These are phyloP conservation scores for Debaryomycetaceae sp. DNA, from an alignment of 1,139 yeast species.

Conservation along the genomic window DNA sequence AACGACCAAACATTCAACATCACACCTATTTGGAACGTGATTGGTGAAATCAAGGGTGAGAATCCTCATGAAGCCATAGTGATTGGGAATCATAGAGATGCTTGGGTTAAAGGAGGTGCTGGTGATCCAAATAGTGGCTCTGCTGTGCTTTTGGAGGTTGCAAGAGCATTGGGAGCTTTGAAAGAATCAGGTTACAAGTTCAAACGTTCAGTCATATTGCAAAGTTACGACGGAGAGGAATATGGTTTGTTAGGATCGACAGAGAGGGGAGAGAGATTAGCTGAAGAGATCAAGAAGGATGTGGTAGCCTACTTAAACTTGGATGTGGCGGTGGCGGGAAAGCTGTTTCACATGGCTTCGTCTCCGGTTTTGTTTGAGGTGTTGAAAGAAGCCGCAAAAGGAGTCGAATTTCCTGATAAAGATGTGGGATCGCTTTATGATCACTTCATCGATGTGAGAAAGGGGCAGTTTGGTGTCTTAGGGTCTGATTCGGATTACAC, in stretches of 20 bases:
- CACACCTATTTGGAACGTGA: conserved; percentile 43
- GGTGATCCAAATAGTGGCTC: conserved; percentile 49
- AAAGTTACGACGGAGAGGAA: conserved; percentile 48
- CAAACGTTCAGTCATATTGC: conserved; percentile 38
- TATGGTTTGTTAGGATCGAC: conserved; percentile 47
- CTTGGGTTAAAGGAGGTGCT: conserved; percentile 55
- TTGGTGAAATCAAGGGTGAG: conserved; percentile 44
- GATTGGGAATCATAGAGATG: conserved; percentile 48
- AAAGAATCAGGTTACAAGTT: conserved; percentile 37
- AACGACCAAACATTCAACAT: conserved; percentile 40
- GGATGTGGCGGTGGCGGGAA: conserved; percentile 40
- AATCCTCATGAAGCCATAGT: conserved; percentile 38
- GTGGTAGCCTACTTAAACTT: conserved; percentile 45
- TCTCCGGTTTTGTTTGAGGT: conserved; percentile 38
- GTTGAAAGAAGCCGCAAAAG: conserved; percentile 29
- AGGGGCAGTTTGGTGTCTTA: conserved; percentile 30
- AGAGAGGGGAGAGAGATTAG: conserved; percentile 43
- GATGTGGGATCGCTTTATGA: conserved; percentile 49
- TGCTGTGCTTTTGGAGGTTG: conserved; percentile 40
- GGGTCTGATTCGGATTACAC: conserved; percentile 50
- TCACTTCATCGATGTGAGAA: conserved; percentile 46
- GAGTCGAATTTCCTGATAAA: conserved; percentile 46
- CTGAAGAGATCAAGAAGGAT: conserved; percentile 30
- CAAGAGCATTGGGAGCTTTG: conserved; percentile 48
- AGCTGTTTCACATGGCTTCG: conserved; percentile 28